Conservation (phyloP, 352 stramenopile genomes). For the Phytophthora brassicae region DNA sequence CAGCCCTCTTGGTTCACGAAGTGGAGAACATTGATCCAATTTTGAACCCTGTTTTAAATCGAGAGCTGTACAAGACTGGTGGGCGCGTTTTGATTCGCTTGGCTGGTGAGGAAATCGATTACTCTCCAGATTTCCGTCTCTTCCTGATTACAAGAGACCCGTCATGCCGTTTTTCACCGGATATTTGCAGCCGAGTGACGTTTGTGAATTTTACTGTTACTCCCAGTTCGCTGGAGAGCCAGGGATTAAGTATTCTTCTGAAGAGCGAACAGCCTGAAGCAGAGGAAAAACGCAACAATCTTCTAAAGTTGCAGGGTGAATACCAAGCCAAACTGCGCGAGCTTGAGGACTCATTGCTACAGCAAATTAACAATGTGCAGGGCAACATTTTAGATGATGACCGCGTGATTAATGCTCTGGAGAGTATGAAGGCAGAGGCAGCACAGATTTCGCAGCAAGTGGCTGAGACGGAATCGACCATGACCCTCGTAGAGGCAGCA, state of each 20-base stretch:
- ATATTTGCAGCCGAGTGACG: conserved; percentile 98
- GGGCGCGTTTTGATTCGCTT: conserved; percentile 98
- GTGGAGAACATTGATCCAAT: conserved; percentile 99
- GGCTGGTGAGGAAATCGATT: conserved; percentile 99
- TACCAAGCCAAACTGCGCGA: conserved; percentile 97
- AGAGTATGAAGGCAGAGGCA: conserved; percentile 98
- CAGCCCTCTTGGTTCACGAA: conserved; percentile 98
- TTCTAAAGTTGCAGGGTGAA: conserved; percentile 98
- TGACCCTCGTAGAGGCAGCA: conserved; percentile 84
- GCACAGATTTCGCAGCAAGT: conserved; percentile 94
- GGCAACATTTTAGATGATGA: conserved; percentile 99
- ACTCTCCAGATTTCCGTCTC: conserved; percentile 98
- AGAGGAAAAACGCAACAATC: conserved; percentile 94
- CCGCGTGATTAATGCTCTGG: conserved; percentile 97
- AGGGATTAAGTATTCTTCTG: conserved; percentile 96
- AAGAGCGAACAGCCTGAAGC: conserved; percentile 97
- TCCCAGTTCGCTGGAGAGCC: conserved; percentile 96
- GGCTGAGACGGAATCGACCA: conserved; percentile 78
- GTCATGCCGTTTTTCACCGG: conserved; percentile 96
- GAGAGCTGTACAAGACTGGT: conserved; percentile 98
- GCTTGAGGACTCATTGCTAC: conserved; percentile 98
- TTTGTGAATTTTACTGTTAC: conserved; percentile 99
- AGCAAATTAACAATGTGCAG: conserved; percentile 98
- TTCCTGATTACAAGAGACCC: conserved; percentile 99
- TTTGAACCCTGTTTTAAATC: conserved; percentile 99